Conservation (phyloP, 1,284 basidiomycete species). For the Austroboletus novae-zelandiae region DNA sequence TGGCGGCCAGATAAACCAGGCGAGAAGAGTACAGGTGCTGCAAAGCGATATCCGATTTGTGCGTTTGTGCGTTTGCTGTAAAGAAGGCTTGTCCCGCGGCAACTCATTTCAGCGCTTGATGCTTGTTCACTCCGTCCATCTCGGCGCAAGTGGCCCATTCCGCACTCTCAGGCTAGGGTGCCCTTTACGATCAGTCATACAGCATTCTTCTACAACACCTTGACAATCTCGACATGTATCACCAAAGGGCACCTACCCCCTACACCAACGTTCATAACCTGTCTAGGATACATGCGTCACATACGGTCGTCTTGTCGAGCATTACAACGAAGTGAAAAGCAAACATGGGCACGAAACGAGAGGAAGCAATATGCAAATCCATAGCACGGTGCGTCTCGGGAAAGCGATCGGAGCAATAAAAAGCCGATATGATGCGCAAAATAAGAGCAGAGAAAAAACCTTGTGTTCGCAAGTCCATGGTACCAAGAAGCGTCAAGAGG, state of each 20-base stretch:
- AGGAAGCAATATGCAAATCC: conserved; percentile 25
- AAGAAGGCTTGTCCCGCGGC: no score
- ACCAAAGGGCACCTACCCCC: neutral
- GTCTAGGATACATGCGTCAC: conserved; percentile 29
- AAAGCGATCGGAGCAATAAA: conserved; percentile 15
- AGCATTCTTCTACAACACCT: no score
- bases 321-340: conserved; percentile 19
- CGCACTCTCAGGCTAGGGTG: no score
- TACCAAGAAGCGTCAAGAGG: conserved; percentile 24
- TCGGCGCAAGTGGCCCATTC: no score
- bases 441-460: conserved; percentile 12
- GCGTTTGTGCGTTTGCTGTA: no score
- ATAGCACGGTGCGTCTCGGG: conserved; percentile 20
- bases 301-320: conserved; percentile 11
- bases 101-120: no score
- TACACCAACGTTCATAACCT: conserved; percentile 8
- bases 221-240: no score
- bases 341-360: conserved; percentile 16
- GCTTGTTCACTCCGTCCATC: no score
- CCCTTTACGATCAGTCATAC: no score
- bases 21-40: no score
- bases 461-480: conserved; percentile 18
- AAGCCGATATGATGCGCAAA: conserved; percentile 16
- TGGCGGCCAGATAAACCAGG: no score
- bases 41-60: no score